Base-by-base conservation (phyloP, 108 stramenopile species). In the Epipyxis sp. region DNA sequence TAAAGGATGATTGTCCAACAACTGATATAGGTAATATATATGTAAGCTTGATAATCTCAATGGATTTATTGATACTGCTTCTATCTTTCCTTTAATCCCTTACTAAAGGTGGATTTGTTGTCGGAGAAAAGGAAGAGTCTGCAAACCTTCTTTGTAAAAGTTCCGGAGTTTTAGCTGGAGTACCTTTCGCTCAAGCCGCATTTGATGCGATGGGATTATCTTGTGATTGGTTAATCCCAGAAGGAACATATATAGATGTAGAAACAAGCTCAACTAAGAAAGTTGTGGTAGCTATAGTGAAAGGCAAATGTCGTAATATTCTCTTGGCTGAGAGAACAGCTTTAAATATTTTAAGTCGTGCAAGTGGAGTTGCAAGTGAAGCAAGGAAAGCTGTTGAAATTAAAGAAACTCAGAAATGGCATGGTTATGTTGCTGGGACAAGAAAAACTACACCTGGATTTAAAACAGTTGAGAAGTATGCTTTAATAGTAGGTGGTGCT, bases 391-490 rank as follows among this genome's bases (percentile, higher is more conserved):
- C 89, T 46, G 90, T 88, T 20, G 30, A 78, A 76, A 0, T 80
- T 50, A 92, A 90, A 34, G 83, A 78, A 54, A 44, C 58, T 16
- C 58, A 80, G 32, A 84, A 86, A 1, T 99, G 98, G 98, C 82
- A 91, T 0, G 98, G 98, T 35, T 82, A 82, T 61, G 91, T 98
- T 20, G 97, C 96, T 1, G 98, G 97, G 1, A 99, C 98, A 1
- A 89, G 98, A 45, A 99, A 99, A 80, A 97, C 95, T 32, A 99
- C 98, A 1, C 98, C 98, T 1, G 98, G 98, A 58, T 98, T 99
- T 68, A 87, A 95, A 0, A 78, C 95, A 0, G 97, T 98, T 29
- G 98, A 99, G 85, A 99, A 99, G 83, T 99, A 99, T 79, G 98
- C 94, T 29, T 71, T 99, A 27, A 62, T 99, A 34, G 95, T 98